phyloP scores from a whole-genome alignment of 2,329 filamentous ascomycete genomes.

The Rhinocladiella mackenziei region DNA sequence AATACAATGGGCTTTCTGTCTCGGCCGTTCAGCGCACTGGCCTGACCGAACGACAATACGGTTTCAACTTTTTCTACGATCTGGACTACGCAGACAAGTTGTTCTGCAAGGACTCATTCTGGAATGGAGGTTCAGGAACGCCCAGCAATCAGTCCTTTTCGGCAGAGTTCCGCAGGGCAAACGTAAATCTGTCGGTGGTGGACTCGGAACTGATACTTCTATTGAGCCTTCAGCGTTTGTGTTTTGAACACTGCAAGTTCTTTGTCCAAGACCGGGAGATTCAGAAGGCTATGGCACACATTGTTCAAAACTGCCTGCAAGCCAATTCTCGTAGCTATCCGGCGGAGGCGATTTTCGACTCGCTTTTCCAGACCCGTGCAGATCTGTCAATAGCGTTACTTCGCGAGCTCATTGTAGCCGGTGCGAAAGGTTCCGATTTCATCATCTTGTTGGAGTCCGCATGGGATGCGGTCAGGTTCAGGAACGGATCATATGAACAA shows the following conservation, averaged over 20 bases:
- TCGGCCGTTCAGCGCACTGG: slow-evolving; percentile 74
- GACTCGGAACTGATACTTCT: slow-evolving; percentile 77
- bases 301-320: slow-evolving; percentile 71
- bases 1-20: slow-evolving; percentile 70
- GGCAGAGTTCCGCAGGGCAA: slow-evolving; percentile 78
- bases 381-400: slow-evolving; percentile 78
- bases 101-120: slow-evolving; percentile 71
- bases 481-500: slow-evolving; percentile 56
- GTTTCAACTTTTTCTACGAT: slow-evolving; percentile 79
- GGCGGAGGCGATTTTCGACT: slow-evolving; percentile 75
- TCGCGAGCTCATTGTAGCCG: slow-evolving; percentile 66
- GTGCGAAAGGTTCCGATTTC: slow-evolving; percentile 49
- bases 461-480: slow-evolving; percentile 57
- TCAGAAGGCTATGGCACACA: slow-evolving; percentile 66
- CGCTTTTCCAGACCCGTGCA: slow-evolving; percentile 69
- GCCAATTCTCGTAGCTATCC: slow-evolving; percentile 70
- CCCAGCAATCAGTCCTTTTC: slow-evolving; percentile 50
- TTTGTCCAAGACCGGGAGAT: slow-evolving; percentile 52
- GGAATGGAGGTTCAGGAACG: slow-evolving; percentile 57
- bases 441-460: slow-evolving; percentile 53
- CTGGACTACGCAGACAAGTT: slow-evolving; percentile 69
- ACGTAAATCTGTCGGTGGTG: slow-evolving; percentile 84
- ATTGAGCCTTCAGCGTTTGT: slow-evolving; percentile 82
- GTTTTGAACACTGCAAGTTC: slow-evolving; percentile 74
- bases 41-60: slow-evolving; percentile 62